These are phyloP conservation scores for Pyronema domesticum DNA, from an alignment of 495 filamentous ascomycete species.

Conservation along the genomic window DNA sequence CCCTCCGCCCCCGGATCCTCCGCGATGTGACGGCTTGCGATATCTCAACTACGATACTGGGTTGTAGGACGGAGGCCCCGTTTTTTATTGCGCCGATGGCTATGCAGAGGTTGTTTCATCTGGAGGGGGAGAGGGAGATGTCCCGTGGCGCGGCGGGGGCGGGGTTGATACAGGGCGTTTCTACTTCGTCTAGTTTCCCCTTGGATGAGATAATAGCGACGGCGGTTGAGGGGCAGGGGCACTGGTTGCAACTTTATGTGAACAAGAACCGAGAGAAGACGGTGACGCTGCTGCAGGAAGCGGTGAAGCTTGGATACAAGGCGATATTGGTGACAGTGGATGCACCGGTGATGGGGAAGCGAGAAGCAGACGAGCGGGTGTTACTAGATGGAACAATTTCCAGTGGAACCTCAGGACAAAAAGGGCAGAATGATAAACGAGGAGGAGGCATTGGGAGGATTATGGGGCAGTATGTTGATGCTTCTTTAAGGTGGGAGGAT, in stretches of 20 bases:
- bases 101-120: constrained; percentile 32
- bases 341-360: constrained; percentile 43
- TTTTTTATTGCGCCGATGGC: constrained; percentile 30
- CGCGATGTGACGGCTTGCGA: constrained; percentile 44
- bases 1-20: constrained; percentile 56
- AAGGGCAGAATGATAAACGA: constrained; percentile 40
- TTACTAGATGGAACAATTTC: constrained; percentile 28
- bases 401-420: constrained; percentile 14
- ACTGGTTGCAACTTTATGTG: constrained; percentile 70
- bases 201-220: constrained; percentile 40
- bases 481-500: constrained; percentile 58
- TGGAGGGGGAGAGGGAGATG: constrained; percentile 34
- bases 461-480: constrained; percentile 56
- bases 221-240: constrained; percentile 26
- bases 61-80: constrained; percentile 28
- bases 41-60: constrained; percentile 43
- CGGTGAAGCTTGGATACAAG: constrained; percentile 40
- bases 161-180: constrained; percentile 41
- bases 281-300: constrained; percentile 42
- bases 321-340: constrained; percentile 54
- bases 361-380: constrained; percentile 27
- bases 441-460: constrained; percentile 53
- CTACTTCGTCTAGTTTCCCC: constrained; percentile 39
- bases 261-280: constrained; percentile 52
- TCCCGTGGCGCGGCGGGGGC: constrained; percentile 28